These are phyloP conservation scores for Citrus hindsii DNA, from an alignment of 345 rosid species.

Conservation along the genomic window DNA sequence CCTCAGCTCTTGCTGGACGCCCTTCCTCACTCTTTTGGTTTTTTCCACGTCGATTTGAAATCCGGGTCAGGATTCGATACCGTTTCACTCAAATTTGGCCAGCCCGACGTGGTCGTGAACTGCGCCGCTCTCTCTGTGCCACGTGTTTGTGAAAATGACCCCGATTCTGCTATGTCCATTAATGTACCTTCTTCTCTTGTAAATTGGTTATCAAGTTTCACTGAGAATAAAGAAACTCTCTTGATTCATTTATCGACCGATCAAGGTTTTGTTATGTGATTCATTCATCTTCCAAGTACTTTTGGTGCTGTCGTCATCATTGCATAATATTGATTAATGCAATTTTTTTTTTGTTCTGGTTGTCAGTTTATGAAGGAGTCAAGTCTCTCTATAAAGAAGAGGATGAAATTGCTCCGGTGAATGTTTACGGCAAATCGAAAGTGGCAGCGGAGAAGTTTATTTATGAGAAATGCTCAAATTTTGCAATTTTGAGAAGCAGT, in stretches of 20 bases:
- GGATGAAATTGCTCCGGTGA: slow-evolving; percentile 68
- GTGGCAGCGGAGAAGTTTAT: slow-evolving; percentile 74
- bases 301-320: too few species aligned
- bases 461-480: slow-evolving; percentile 51
- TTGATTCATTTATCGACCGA: slow-evolving; percentile 88
- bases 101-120: slow-evolving; percentile 85
- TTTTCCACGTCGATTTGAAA: slow-evolving; percentile 55
- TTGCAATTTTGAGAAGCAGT: slow-evolving; percentile 82
- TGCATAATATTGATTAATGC: background rate
- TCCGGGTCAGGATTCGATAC: slow-evolving; percentile 55
- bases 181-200: slow-evolving; percentile 77
- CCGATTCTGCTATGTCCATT: slow-evolving; percentile 59
- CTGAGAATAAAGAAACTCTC: slow-evolving; percentile 32
- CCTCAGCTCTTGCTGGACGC: slow-evolving; percentile 49
- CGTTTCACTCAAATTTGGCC: slow-evolving; percentile 56
- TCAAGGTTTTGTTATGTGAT: slow-evolving; percentile 47
- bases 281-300: too few species aligned
- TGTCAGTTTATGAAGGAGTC: slow-evolving; percentile 75
- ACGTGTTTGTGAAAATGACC: slow-evolving; percentile 75
- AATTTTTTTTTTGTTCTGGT: background rate
- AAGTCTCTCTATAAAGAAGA: slow-evolving; percentile 94
- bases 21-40: slow-evolving; percentile 46
- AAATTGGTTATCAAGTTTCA: slow-evolving; percentile 55
- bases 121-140: slow-evolving; percentile 91
- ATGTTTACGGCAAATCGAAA: slow-evolving; percentile 87